Evolutionary conservation across 306 rosid genomes (phyloP), one percentile per base, ranked within the genome.

Genomic region (Boehmeria nivea): DNA sequence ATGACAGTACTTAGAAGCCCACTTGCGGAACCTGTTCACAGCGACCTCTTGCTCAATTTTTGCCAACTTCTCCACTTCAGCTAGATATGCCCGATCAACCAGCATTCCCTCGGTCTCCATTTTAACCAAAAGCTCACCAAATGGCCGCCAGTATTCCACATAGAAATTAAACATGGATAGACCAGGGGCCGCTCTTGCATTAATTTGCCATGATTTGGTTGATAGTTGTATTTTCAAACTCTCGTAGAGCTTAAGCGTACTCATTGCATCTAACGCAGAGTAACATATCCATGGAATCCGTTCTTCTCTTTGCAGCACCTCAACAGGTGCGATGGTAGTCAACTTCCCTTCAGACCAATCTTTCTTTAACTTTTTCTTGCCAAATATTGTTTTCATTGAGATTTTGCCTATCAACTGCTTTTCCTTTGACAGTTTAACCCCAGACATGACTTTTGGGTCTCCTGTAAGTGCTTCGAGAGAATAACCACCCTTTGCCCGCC

Each of bases 41-140:
- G 95, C 94, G 69, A 86, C 51, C 72, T 67, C 91, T 68, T 90
- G 91, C 73, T 90, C 95, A 15, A 51, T 80, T 76, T 65, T 84
- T 68, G 97, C 97, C 65, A 84, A 74, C 75, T 90, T 87, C 72
- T 90, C 97, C 60, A 90, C 78, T 64, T 72, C 78, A 59, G 81
- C 77, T 38, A 90, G 88, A 86, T 86, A 82, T 37, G 67, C 74
- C 25, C 94, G 82, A 73, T 86, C 94, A 76, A 90, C 97, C 54
- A 86, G 76, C 95, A 90, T 86, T 54, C 97, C 97, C 77, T 86
- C 94, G 54, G 91, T 76, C 73, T 90, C 97, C 97, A 90, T 90
- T 72, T 25, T 68, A 47, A 80, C 88, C 50, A 90, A 84, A 78
- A 90, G 67, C 65, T 84, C 95, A 15, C 97, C 97, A 76, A 90